Conservation (phyloP, 164 flowering plant genomes). For the Aristolochia californica region DNA sequence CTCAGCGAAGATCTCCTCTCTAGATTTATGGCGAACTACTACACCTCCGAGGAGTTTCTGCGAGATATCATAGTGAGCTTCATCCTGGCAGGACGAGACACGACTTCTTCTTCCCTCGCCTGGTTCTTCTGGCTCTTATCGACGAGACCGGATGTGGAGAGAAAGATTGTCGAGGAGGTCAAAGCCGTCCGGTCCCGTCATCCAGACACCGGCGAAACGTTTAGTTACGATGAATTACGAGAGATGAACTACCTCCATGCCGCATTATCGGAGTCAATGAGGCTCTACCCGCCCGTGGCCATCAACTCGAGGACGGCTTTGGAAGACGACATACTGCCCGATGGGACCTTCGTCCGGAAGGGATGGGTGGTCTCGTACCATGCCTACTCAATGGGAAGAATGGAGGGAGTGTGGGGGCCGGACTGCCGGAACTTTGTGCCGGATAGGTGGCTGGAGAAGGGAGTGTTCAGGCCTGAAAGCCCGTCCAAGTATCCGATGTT, state of each 20-base stretch:
- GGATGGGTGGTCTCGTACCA: conserved; percentile 32
- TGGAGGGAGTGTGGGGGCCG: conserved; percentile 47
- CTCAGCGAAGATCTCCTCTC: conserved; percentile 29
- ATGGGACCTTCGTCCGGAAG: conserved; percentile 35
- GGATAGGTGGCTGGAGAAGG: conserved; percentile 45
- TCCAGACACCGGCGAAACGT: conserved; percentile 10
- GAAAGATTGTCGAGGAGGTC: conserved; percentile 27
- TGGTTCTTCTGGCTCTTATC: conserved; percentile 54
- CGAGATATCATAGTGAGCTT: conserved; percentile 43
- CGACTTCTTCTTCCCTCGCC: conserved; percentile 34
- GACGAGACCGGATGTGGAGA: conserved; percentile 19
- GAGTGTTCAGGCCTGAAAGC: conserved; percentile 24
- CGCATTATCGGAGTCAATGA: conserved; percentile 35
- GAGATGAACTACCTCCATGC: conserved; percentile 55
- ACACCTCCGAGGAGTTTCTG: conserved; percentile 17
- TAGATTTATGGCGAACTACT: conserved; percentile 21
- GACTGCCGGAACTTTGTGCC: conserved; percentile 36
- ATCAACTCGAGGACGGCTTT: conserved; percentile 25
- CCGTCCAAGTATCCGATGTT: conserved; percentile 32
- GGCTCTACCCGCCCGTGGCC: conserved; percentile 50
- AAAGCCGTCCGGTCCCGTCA: conserved; percentile 14
- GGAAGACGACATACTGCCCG: conserved; percentile 42
- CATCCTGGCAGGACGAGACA: conserved; percentile 50
- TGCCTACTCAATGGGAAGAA: conserved; percentile 47
- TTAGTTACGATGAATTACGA: conserved; percentile 29